A percentile compares a stretch with the other conserved stretches of the same genome.
These are phyloP conservation scores for Bruguiera parviflora DNA, from an alignment of 345 rosid species.

Conservation along the genomic window DNA sequence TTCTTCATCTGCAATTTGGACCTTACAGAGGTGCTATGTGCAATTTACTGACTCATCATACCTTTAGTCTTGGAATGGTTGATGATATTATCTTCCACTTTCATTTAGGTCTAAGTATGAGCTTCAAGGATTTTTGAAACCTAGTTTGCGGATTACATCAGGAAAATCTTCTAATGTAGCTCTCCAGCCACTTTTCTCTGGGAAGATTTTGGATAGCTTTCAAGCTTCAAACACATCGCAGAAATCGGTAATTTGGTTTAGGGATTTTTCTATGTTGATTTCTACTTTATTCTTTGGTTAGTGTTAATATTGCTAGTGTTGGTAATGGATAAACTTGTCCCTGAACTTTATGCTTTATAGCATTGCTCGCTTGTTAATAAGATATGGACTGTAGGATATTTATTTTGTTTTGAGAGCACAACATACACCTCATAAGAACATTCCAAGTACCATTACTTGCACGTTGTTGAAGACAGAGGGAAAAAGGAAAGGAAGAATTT, in stretches of 20 bases:
- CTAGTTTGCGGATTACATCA: constrained; percentile 77
- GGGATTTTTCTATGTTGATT: neutral
- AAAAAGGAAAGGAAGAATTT: no score
- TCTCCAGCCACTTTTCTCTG: constrained; percentile 55
- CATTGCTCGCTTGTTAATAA: neutral
- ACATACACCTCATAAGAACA: neutral
- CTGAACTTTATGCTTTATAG: neutral
- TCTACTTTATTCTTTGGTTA: neutral
- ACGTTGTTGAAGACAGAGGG: neutral
- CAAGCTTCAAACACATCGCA: constrained; percentile 48
- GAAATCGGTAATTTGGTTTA: constrained; percentile 37
- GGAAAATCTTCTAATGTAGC: constrained; percentile 42
- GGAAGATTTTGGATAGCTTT: constrained; percentile 62
- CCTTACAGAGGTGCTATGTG: neutral
- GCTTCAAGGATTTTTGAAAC: constrained; percentile 86
- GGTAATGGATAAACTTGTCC: constrained; percentile 3
- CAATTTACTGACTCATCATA: neutral
- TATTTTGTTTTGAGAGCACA: no score
- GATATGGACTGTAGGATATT: no score
- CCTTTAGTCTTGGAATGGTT: constrained; percentile 17
- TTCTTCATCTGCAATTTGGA: constrained; percentile 4
- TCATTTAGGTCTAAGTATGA: constrained; percentile 82
- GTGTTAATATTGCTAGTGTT: neutral
- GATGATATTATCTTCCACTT: constrained; percentile 19
- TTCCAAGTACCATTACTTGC: constrained; percentile 2